Evolutionary conservation across 2,329 filamentous ascomycete genomes (phyloP).

Genomic region (Epichloe scottii): DNA sequence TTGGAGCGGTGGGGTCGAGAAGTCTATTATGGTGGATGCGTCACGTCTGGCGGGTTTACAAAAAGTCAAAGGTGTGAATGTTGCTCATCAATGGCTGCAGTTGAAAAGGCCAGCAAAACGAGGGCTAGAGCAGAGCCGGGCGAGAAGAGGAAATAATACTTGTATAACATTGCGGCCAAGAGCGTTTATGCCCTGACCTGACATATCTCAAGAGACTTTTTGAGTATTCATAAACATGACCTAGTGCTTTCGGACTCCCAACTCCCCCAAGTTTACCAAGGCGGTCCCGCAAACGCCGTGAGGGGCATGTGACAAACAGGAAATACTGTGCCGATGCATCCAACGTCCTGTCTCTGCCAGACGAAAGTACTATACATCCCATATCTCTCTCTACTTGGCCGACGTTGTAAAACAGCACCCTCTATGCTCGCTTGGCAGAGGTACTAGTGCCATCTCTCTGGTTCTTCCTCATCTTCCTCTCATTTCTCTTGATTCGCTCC

Average conservation of each 20-base stretch:
- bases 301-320: not conserved
- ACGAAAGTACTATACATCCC: too few species aligned
- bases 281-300: constrained; percentile 1
- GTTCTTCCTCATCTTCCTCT: constrained; percentile 57
- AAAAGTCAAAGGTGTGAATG: too few species aligned
- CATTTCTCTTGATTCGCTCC: constrained; percentile 60
- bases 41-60: not conserved
- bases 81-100: too few species aligned
- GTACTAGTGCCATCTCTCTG: constrained; percentile 29
- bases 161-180: not conserved
- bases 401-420: too few species aligned
- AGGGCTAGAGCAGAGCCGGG: not conserved
- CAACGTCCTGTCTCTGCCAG: too few species aligned
- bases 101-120: too few species aligned
- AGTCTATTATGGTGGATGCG: not conserved
- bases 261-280: constrained; percentile 13
- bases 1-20: not conserved
- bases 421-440: constrained; percentile 1
- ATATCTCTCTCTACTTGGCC: too few species aligned
- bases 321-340: too few species aligned
- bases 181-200: not conserved
- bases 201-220: not conserved
- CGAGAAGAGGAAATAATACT: not conserved
- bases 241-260: constrained; percentile 8
- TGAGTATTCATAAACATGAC: not conserved